These are phyloP conservation scores for Pyrenula massariospora DNA, from an alignment of 495 filamentous ascomycete genomes.

Conservation along the genomic window DNA sequence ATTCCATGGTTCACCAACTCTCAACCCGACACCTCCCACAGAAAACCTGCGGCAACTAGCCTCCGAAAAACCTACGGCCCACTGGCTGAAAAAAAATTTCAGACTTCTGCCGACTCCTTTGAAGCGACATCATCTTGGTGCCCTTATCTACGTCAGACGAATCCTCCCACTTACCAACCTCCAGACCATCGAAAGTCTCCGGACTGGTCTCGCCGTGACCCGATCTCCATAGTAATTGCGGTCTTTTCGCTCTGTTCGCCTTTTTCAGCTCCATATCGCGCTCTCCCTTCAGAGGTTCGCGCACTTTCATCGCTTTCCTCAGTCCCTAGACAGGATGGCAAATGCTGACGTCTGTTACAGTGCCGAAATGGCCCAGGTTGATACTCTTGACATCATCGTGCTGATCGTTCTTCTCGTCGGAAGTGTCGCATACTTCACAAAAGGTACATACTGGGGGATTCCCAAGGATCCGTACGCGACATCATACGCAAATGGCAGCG, in stretches of 20 bases:
- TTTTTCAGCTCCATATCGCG: not conserved
- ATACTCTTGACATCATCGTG: conserved; percentile 88
- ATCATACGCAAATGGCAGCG: conserved; percentile 55
- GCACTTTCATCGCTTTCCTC: not conserved
- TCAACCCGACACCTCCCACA: no score
- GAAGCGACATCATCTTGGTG: not conserved
- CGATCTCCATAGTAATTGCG: not conserved
- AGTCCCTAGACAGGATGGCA: no score
- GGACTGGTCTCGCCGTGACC: not conserved
- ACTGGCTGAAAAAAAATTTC: no score
- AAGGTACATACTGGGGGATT: conserved; percentile 82
- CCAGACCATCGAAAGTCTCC: not conserved
- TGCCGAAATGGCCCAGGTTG: conserved; percentile 78
- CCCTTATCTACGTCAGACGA: not conserved
- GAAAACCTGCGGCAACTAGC: no score
- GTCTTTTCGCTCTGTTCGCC: not conserved
- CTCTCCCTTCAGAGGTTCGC: not conserved
- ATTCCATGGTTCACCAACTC: no score
- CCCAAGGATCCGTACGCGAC: conserved; percentile 79
- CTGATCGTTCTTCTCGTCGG: conserved; percentile 73
- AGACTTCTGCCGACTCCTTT: no score
- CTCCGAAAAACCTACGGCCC: no score
- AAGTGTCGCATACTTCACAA: conserved; percentile 92
- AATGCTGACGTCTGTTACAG: not conserved
- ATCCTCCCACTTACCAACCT: not conserved